These are phyloP conservation scores for Neurospora sp. DNA, from an alignment of 495 filamentous ascomycete genomes.

Conservation along the genomic window DNA sequence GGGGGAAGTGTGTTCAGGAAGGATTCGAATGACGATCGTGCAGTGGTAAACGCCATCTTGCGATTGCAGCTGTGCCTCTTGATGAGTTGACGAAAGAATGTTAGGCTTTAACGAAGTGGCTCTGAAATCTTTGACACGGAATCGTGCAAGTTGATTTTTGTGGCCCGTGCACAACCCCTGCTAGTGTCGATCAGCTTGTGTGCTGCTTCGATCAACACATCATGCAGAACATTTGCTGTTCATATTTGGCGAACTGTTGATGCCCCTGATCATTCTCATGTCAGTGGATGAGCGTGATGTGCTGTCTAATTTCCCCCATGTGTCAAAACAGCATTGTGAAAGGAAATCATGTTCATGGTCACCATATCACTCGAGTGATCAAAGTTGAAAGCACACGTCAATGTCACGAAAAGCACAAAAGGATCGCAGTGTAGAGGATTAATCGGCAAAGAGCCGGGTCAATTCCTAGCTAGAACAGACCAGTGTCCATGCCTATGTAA, in stretches of 20 bases:
- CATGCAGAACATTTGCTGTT: background rate
- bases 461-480: background rate
- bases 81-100: background rate
- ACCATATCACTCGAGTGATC: background rate
- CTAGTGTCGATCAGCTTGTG: background rate
- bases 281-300: background rate
- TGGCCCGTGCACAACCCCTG: background rate
- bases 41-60: conserved; percentile 13
- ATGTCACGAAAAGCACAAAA: background rate
- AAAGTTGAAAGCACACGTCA: background rate
- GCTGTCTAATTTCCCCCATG: background rate
- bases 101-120: background rate
- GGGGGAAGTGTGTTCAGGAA: conserved; percentile 17
- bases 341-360: background rate
- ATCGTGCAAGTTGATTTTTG: background rate
- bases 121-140: background rate
- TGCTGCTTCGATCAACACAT: background rate
- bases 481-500: background rate
- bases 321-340: background rate
- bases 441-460: background rate
- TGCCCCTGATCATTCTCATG: background rate
- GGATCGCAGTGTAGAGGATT: background rate
- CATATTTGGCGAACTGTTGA: background rate
- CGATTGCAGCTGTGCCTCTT: background rate
- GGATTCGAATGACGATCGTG: background rate